Evolutionary conservation across 352 stramenopile genomes (phyloP).

Genomic region (Globisporangium okanoganense): DNA sequence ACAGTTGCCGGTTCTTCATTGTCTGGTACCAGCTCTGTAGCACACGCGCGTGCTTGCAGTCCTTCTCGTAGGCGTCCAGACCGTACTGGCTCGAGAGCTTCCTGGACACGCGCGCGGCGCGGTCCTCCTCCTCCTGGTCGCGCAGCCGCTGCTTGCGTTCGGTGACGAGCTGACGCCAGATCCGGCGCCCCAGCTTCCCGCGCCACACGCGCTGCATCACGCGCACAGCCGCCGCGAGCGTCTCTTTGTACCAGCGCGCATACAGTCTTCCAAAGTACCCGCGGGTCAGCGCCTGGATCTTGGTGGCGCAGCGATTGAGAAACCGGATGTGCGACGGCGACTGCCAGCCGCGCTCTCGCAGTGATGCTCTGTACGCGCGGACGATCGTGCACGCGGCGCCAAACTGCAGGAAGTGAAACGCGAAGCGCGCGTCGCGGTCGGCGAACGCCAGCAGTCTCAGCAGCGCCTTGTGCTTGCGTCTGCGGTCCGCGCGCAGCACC

Average conservation of each 20-base stretch:
- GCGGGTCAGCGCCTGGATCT: conserved; percentile 59
- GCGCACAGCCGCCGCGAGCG: conserved; percentile 26
- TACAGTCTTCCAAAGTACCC: conserved; percentile 41
- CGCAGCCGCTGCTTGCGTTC: conserved; percentile 37
- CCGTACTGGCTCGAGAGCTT: conserved; percentile 62
- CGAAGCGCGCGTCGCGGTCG: conserved; percentile 9
- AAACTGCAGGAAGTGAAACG: conserved; percentile 44
- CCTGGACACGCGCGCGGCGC: conserved; percentile 45
- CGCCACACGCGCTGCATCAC: conserved; percentile 63
- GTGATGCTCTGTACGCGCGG: conserved; percentile 37
- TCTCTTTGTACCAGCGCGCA: conserved; percentile 23
- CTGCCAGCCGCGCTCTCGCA: conserved; percentile 54
- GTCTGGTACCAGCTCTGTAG: conserved; percentile 68
- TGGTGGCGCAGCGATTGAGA: conserved; percentile 34
- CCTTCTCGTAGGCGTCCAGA: conserved; percentile 38
- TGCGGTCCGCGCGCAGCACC: conserved; percentile 32
- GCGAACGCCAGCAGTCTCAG: conserved; percentile 20
- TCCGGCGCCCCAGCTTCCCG: conserved; percentile 44
- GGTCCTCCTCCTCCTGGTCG: conserved; percentile 57
- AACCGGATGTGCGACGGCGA: conserved; percentile 44
- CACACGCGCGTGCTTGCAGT: conserved; percentile 31
- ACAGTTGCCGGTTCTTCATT: conserved; percentile 54
- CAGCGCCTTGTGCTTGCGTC: conserved; percentile 29
- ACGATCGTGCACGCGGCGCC: conserved; percentile 50
- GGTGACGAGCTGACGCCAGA: conserved; percentile 50